Conservation (phyloP, 306 rosid species). For the Gastrolobium bilobum region DNA sequence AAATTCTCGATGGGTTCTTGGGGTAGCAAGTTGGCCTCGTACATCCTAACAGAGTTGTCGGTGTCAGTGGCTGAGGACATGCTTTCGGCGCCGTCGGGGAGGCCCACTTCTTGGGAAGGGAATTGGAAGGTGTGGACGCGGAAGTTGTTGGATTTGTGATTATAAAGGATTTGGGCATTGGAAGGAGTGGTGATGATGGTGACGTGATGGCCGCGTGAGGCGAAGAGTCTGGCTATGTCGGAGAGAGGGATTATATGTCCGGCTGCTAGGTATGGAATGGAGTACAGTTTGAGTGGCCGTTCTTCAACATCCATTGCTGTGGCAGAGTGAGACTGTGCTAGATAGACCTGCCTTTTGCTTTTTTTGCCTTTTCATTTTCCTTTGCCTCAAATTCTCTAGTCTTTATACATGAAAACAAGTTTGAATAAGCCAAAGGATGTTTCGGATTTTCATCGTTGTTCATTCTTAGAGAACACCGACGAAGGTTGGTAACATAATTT, state of each 20-base stretch:
- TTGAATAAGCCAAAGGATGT: too few species aligned
- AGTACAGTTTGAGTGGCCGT: constrained; percentile 34
- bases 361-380: too few species aligned
- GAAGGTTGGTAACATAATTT: too few species aligned
- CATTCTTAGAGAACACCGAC: too few species aligned
- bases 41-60: not conserved
- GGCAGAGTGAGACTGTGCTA: too few species aligned
- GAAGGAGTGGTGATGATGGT: constrained; percentile 57
- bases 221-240: constrained; percentile 52
- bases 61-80: not conserved
- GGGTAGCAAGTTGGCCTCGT: constrained; percentile 11
- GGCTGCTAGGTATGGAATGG: constrained; percentile 44
- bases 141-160: constrained; percentile 9
- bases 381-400: too few species aligned
- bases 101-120: constrained; percentile 43
- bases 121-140: constrained; percentile 7
- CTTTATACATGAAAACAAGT: too few species aligned
- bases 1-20: not conserved
- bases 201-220: constrained; percentile 49
- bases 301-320: not conserved
- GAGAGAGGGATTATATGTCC: constrained; percentile 53
- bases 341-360: too few species aligned
- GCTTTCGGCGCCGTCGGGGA: constrained; percentile 42
- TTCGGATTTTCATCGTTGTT: too few species aligned
- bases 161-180: constrained; percentile 42